A percentile compares a stretch with the other conserved stretches of the same genome.
phyloP scores from a whole-genome alignment of 306 rosid species.

The Castanospermum australe region DNA sequence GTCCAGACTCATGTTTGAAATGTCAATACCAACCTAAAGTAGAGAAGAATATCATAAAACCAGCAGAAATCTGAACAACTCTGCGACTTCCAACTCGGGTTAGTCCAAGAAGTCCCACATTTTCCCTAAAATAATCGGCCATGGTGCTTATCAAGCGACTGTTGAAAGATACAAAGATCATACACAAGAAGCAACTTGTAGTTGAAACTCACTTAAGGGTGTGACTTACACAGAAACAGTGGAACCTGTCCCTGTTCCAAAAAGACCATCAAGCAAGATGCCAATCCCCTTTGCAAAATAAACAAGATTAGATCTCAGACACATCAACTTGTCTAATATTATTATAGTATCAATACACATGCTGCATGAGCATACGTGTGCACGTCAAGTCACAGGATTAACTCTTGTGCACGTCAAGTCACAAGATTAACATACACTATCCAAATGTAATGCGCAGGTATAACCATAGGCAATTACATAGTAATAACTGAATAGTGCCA shows the following conservation, averaged over 20 bases:
- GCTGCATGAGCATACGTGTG: not conserved
- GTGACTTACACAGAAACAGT: slow-evolving; percentile 93
- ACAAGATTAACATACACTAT: no score
- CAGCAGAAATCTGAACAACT: slow-evolving; percentile 95
- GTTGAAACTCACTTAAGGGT: not conserved
- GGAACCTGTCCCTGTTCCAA: slow-evolving; percentile 86
- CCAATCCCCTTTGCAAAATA: slow-evolving; percentile 69
- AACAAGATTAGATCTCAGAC: slow-evolving; percentile 21
- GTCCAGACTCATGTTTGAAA: slow-evolving; percentile 8
- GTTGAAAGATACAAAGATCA: not conserved
- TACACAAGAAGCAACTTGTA: not conserved
- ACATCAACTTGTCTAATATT: not conserved
- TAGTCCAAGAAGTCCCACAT: slow-evolving; percentile 94
- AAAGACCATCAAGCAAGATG: slow-evolving; percentile 85
- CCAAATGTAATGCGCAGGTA: not conserved
- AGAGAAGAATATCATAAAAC: slow-evolving; percentile 97
- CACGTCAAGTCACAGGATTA: not conserved
- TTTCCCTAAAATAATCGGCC: slow-evolving; percentile 63
- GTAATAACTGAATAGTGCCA: not conserved
- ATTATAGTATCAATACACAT: not conserved
- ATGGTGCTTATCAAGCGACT: slow-evolving; percentile 19
- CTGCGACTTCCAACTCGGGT: slow-evolving; percentile 97
- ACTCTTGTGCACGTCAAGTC: no score
- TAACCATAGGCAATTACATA: not conserved
- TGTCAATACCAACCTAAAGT: slow-evolving; percentile 58